Percentiles rank a stretch among this genome's conserved stretches.
phyloP scores from a whole-genome alignment of 169 alveolate species.

The Theileria orientalis region DNA sequence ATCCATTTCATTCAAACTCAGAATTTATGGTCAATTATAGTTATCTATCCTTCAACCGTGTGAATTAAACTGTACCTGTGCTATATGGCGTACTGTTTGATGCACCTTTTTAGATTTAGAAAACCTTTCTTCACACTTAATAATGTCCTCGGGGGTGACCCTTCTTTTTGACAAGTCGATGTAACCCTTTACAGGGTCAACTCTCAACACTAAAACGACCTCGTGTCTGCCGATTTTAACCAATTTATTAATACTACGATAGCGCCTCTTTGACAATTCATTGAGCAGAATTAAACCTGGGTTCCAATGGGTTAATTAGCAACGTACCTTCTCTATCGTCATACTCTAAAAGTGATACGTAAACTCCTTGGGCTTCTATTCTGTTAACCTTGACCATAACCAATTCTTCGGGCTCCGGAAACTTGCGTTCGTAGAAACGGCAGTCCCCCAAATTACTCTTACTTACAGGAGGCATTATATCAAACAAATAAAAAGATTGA shows the following conservation, averaged over 20 bases:
- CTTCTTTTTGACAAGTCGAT: slow-evolving; percentile 94
- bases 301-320: no score
- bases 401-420: slow-evolving; percentile 91
- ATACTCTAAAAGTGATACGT: slow-evolving; percentile 95
- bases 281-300: slow-evolving; percentile 88
- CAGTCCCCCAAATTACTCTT: slow-evolving; percentile 77
- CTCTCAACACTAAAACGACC: slow-evolving; percentile 93
- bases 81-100: slow-evolving; percentile 91
- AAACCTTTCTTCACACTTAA: slow-evolving; percentile 86
- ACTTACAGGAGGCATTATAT: not conserved
- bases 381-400: slow-evolving; percentile 92
- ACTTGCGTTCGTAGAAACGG: slow-evolving; percentile 90
- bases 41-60: not conserved
- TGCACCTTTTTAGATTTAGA: slow-evolving; percentile 92
- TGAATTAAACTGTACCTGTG: slow-evolving; percentile 39
- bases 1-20: no score
- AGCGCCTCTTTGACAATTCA: slow-evolving; percentile 93
- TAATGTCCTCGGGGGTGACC: slow-evolving; percentile 93
- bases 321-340: slow-evolving; percentile 90
- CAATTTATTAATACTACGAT: slow-evolving; percentile 84
- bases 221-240: slow-evolving; percentile 88
- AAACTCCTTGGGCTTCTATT: slow-evolving; percentile 95
- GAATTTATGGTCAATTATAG: no score
- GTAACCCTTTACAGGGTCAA: slow-evolving; percentile 94
- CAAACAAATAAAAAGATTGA: not conserved